A percentile compares a stretch with the other conserved stretches of the same genome.
Evolutionary conservation across 2,329 filamentous ascomycete genomes (phyloP).

Genomic region (Epichloe gansuensis): DNA sequence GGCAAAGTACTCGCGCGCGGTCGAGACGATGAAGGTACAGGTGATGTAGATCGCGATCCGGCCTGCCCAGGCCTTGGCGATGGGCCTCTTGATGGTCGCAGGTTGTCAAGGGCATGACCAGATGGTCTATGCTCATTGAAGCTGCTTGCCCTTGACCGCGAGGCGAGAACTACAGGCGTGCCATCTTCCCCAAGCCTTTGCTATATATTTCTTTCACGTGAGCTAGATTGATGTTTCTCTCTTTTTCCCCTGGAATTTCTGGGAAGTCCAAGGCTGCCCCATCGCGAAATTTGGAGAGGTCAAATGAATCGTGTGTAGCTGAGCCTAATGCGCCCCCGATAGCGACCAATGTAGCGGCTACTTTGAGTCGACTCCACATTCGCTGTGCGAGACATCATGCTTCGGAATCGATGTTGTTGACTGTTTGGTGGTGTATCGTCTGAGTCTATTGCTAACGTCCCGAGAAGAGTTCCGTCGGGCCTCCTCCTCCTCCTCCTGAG

Average conservation of each 20-base stretch:
- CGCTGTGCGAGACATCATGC: not conserved
- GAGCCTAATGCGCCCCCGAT: slow-evolving; percentile 35
- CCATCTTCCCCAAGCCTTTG: slow-evolving; percentile 20
- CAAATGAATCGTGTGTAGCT: slow-evolving; percentile 33
- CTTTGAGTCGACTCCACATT: slow-evolving; percentile 23
- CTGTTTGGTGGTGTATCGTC: not conserved
- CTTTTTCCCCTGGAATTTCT: slow-evolving; percentile 39
- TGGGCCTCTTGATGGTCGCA: not conserved
- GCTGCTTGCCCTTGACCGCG: slow-evolving; percentile 25
- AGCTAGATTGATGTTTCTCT: slow-evolving; percentile 15
- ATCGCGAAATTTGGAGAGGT: slow-evolving; percentile 35
- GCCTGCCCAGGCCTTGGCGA: not conserved
- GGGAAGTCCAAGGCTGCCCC: slow-evolving; percentile 39
- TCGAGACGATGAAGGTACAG: not conserved
- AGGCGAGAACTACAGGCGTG: slow-evolving; percentile 14
- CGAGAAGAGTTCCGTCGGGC: not conserved
- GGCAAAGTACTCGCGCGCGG: slow-evolving; percentile 8
- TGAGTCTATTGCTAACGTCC: not conserved
- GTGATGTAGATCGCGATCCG: not conserved
- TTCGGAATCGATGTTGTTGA: not conserved
- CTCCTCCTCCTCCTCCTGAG: not conserved
- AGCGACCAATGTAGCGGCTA: slow-evolving; percentile 30
- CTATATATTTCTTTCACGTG: slow-evolving; percentile 30
- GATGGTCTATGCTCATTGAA: slow-evolving; percentile 14
- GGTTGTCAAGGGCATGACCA: slow-evolving; percentile 1